Evolutionary conservation across 768 basidiomycete species (phyloP).

Genomic region (Megacollybia marginata): DNA sequence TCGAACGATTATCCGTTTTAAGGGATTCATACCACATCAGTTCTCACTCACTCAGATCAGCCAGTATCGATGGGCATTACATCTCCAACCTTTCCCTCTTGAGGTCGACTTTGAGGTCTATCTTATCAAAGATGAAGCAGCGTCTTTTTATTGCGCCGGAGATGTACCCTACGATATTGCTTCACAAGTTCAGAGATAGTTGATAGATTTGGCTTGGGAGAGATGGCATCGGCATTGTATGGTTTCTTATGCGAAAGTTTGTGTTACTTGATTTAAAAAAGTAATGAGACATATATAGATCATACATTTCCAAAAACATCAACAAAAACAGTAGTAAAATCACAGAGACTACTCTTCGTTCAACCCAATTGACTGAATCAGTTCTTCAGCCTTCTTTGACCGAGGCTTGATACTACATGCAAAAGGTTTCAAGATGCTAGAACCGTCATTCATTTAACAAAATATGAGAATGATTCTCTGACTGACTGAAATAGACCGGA

Average conservation of each 20-base stretch:
- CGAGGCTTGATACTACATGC: too few relatives aligned
- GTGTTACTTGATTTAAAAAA: too few relatives aligned
- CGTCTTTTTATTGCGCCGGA: neutral
- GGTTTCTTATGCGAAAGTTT: conserved; percentile 9
- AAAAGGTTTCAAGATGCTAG: too few relatives aligned
- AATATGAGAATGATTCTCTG: too few relatives aligned
- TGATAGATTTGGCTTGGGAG: conserved; percentile 19
- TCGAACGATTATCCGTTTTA: conserved; percentile 19
- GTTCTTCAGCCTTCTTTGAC: too few relatives aligned
- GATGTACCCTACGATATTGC: neutral
- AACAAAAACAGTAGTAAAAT: too few relatives aligned
- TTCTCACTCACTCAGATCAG: conserved; percentile 14
- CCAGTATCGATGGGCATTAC: conserved; percentile 17
- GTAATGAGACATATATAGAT: too few relatives aligned
- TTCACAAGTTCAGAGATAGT: neutral
- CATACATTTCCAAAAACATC: too few relatives aligned
- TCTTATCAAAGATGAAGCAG: neutral
- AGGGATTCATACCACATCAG: conserved; percentile 20
- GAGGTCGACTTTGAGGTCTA: conserved; percentile 1
- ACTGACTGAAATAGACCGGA: too few relatives aligned
- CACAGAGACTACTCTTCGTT: too few relatives aligned
- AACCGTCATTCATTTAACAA: too few relatives aligned
- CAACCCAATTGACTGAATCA: too few relatives aligned
- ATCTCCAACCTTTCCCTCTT: conserved; percentile 13
- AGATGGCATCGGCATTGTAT: conserved; percentile 21